phyloP scores from a whole-genome alignment of 169 alveolate genomes.

The Cryptosporidium felis region DNA sequence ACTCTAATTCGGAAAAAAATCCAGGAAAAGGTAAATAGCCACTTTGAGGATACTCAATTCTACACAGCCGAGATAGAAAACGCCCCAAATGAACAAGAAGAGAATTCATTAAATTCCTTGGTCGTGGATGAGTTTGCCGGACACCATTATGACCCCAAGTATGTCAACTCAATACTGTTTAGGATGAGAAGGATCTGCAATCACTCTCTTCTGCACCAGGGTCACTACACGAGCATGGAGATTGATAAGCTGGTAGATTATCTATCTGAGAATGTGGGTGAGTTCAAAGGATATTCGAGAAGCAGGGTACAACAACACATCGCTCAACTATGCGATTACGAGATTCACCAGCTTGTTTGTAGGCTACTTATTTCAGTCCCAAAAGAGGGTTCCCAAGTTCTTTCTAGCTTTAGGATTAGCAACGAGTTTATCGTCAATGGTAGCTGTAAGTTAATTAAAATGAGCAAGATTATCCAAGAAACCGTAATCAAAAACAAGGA shows the following conservation, averaged over 20 bases:
- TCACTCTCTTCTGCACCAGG: constrained; percentile 87
- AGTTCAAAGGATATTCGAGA: constrained; percentile 76
- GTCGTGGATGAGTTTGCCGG: not conserved
- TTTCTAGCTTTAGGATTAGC: not conserved
- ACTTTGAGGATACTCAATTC: constrained; percentile 8
- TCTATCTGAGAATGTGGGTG: constrained; percentile 78
- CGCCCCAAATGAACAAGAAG: not conserved
- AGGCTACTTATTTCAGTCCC: constrained; percentile 75
- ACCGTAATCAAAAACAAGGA: constrained; percentile 72
- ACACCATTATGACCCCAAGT: constrained; percentile 72
- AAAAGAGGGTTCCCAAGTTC: constrained; percentile 67
- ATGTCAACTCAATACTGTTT: constrained; percentile 83
- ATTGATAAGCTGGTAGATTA: constrained; percentile 76
- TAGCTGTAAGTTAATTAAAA: constrained; percentile 33
- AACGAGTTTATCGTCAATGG: constrained; percentile 29
- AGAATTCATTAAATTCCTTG: not conserved
- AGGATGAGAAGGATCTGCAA: constrained; percentile 89
- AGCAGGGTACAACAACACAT: constrained; percentile 79
- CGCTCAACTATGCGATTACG: constrained; percentile 80
- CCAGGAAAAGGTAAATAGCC: constrained; percentile 15
- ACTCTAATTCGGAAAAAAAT: constrained; percentile 19
- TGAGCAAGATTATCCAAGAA: constrained; percentile 26
- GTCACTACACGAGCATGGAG: constrained; percentile 79
- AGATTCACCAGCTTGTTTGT: constrained; percentile 76
- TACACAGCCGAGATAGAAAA: not conserved